Evolutionary conservation across 495 filamentous ascomycete species (phyloP).

Genomic region (Collariella sp.): DNA sequence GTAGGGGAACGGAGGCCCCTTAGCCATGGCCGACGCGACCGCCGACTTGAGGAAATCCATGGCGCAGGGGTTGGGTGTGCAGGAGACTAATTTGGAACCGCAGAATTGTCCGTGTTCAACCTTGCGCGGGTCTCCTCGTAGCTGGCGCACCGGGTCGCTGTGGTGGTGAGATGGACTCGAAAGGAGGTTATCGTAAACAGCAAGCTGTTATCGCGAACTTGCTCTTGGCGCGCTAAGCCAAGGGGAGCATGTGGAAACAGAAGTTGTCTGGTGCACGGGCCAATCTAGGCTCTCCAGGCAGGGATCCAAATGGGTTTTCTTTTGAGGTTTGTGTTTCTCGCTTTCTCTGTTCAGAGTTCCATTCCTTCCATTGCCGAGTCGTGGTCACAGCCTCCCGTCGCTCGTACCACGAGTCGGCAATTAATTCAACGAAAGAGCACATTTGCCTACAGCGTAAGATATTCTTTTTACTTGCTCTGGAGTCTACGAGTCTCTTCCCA

Average conservation of each 20-base stretch:
- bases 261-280: constrained; percentile 1
- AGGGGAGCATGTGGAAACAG: constrained; percentile 1
- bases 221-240: constrained; percentile 5
- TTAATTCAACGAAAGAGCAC: too few species aligned
- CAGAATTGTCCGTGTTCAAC: too few species aligned
- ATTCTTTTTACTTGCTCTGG: too few species aligned
- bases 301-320: not conserved
- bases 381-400: not conserved
- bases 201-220: constrained; percentile 19
- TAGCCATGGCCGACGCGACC: constrained; percentile 90
- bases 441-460: too few species aligned
- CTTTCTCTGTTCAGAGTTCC: not conserved
- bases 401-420: too few species aligned
- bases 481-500: too few species aligned
- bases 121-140: too few species aligned
- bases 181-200: constrained; percentile 14
- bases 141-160: too few species aligned
- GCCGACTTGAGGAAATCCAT: constrained; percentile 99
- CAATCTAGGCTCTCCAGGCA: not conserved
- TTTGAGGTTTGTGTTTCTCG: not conserved
- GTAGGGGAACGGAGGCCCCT: constrained; percentile 86
- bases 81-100: not conserved
- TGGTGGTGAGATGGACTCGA: not conserved
- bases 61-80: not conserved
- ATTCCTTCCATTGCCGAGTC: not conserved